Evolutionary conservation across 208 protist genomes (phyloP), one percentile per base, ranked within the genome.

Genomic region (Acanthamoeba healyi): DNA sequence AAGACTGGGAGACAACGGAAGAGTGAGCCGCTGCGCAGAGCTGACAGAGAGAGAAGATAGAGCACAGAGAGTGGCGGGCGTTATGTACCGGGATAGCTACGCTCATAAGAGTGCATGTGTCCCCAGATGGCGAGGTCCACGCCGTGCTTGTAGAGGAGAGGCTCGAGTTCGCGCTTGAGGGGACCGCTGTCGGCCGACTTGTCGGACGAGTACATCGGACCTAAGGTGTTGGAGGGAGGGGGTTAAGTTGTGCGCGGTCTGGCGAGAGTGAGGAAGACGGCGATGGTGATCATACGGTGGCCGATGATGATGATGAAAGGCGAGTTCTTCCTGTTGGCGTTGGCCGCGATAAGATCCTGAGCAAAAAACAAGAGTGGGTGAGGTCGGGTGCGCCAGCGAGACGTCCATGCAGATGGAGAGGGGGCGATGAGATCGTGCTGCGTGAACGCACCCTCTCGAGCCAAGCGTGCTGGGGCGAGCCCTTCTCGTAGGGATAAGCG

Each of bases 251-350:
- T 1, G 1, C 19, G 26, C n/a, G 86, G 22, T 63, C 10, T 34
- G 26, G 56, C 15, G 17, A 54, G 12, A 29, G 32, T n/a, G 9
- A 51, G 3, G 2, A 3, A 61, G 36, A 19, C 0, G 6, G 0
- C 14, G 40, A 17, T n/a, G 15, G 22, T 46, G 44, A 15, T 34
- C 42, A 56, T 54, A 72, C 92, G 72, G 79, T 94, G 92, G 92
- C 51, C 72, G 7, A 94, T 42, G 24, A 94, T 44, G 61, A 94
- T 88, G 79, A 94, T 74, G 51, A 54, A 94, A 38, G 92, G 92
- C 34, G 58, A 49, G 36, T 72, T 56, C 70, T 44, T 49, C 24
- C 92, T 88, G 32, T 86, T 89, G 34, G 67, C 74, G 49, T 89
- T 63, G 79, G 79, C 92, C 2, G 32, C 42, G 22, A 29, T 38